These are phyloP conservation scores for Mariannaea sp. DNA, from an alignment of 2,329 filamentous ascomycete genomes.

Conservation along the genomic window DNA sequence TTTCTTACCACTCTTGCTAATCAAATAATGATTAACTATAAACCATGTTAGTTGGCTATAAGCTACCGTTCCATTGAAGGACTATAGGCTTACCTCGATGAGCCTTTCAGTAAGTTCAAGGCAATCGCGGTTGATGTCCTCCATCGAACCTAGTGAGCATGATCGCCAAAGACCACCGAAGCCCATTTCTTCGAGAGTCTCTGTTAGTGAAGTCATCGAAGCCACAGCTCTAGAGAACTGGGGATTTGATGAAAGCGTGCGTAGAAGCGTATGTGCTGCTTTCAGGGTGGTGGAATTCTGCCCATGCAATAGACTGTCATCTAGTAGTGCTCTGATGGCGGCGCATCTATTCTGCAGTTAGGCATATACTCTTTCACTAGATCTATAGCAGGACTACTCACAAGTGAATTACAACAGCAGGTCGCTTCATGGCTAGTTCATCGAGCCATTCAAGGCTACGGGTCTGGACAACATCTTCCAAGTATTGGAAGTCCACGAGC, in stretches of 20 bases:
- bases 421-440: conserved; percentile 58
- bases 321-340: conserved; percentile 61
- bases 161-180: conserved; percentile 67
- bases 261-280: conserved; percentile 63
- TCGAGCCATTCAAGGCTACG: conserved; percentile 65
- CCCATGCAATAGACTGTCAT: conserved; percentile 66
- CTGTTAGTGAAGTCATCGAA: conserved; percentile 54
- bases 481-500: conserved; percentile 67
- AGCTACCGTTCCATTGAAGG: no score
- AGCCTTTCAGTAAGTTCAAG: conserved; percentile 62
- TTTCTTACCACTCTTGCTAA: no score
- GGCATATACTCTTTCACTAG: neutral
- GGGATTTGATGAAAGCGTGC: conserved; percentile 60
- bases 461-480: conserved; percentile 66
- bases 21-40: no score
- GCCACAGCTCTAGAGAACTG: conserved; percentile 56
- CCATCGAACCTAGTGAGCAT: conserved; percentile 55
- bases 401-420: conserved; percentile 62
- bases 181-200: conserved; percentile 62
- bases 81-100: conserved; percentile 61
- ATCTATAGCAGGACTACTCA: conserved; percentile 44
- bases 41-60: no score
- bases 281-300: conserved; percentile 65
- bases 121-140: conserved; percentile 39
- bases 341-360: conserved; percentile 51